Base-by-base conservation (phyloP, 2,329 filamentous ascomycete species). In the Fusarium armeniacum region DNA sequence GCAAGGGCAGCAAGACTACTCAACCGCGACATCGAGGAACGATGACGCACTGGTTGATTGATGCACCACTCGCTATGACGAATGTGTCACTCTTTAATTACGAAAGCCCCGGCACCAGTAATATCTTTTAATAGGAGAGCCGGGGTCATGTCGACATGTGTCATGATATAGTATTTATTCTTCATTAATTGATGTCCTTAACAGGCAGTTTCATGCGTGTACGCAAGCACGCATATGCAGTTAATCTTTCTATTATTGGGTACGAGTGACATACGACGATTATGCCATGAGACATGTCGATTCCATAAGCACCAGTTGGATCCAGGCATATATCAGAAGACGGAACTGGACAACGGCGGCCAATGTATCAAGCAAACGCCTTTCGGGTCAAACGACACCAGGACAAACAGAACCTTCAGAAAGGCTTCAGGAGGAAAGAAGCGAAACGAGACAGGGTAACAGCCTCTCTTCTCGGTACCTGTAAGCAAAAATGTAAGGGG, bases 1-100 rank as follows among this genome's bases (percentile, higher is more conserved):
- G 73, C 76, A 41, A 76, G 83, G 32, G 83, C 83, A 2, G 77
- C 80, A 32, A 77, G 74, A 56, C 70, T 85, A 52, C 75, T 84
- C 40, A 71, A 73, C 32, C 73, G 76, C 12, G 51, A 43, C 24
- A 54, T 44, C 24, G 61, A 65, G 43, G 56, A 53, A 57, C 44
- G 73, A 75, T 28, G 64, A 67, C 40, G 30, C n/a, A 30, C 22
- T 62, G 16, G 46, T 22, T 35, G 51, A 46, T 28, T 45, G 28
- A 43, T 40, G 11, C 41, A 62, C 26, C 41, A 50, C 36, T 45
- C 28, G 44, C 46, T 56, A 53, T 35, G 20, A 40, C 22, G 24
- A 41, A 45, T 40, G 22, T 26, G 58, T 45, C 49, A 35, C 32
- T 62, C 36, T 35, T 47, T 56, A 51, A 47, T 69, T 53, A 69